Evolutionary conservation across 768 basidiomycete genomes (phyloP), one percentile per base, ranked within the genome.

Genomic region (Gymnopilus dilepis): DNA sequence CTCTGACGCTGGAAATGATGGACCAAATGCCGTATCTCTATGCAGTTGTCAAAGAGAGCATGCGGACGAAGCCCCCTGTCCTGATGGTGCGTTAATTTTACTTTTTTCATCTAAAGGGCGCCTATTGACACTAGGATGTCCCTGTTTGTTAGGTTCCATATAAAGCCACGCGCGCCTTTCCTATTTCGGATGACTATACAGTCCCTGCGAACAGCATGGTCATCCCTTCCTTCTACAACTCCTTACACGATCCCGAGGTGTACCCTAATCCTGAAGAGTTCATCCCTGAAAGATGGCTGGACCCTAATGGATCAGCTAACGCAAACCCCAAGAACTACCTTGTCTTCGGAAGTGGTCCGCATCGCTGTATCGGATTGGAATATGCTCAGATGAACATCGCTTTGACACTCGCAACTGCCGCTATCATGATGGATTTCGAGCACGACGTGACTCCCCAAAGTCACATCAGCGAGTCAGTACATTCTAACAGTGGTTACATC

Each of bases 371-470:
- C 63, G 96, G 94, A 28, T 70, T 93, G 54, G 95, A 97, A 74
- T 99, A 99, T 72, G 94, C 96, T 37, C 85, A 82, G 67, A 88
- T 95, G 87, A 95, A 96, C 77, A 94, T 98, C 59, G 90, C 84
- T 0, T 82, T 96, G 19, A 88, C 90, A 3, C 82, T 99, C 26
- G 95, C 90, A 5, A 88, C 87, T n/a, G 95, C 96, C 0, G 84
- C 85, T 55, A 83, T 86, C 33, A 79, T 89, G 70, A 86, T 95
- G 79, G 81, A 96, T 72, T 97, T 90, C 84, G 87, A 95, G 62
- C 97, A 99, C 74, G 84, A 90, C 50, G 48, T 83, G n/a, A 99
- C 97, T 0, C 84, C 86, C 1, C 74, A 85, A 60, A 94, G 91
- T 65, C 82, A 92, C 19, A 82, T 93, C 77, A 87, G 97, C 67